These are phyloP conservation scores for Apophysomyces elegans DNA, from an alignment of 371 early-diverging fungal species.

Conservation along the genomic window DNA sequence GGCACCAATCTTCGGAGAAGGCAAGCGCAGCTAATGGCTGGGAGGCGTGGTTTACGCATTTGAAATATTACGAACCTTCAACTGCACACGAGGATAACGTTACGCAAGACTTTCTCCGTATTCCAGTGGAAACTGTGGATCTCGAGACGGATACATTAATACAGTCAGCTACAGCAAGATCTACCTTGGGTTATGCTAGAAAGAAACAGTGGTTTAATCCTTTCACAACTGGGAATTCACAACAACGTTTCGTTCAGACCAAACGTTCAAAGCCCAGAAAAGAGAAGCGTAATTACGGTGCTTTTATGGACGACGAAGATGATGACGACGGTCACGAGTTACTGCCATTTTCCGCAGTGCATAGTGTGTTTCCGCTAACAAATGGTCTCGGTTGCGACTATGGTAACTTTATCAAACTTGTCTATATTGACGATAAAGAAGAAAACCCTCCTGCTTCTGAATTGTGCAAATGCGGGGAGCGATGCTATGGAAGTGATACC, in stretches of 20 bases:
- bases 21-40: constrained; percentile 18
- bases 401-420: constrained; percentile 42
- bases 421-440: constrained; percentile 9
- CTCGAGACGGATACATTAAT: neutral
- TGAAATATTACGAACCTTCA: constrained; percentile 34
- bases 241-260: constrained; percentile 13
- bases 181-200: neutral
- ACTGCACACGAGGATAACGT: neutral
- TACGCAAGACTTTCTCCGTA: neutral
- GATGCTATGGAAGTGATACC: neutral
- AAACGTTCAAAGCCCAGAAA: neutral
- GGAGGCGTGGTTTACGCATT: constrained; percentile 47
- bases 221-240: neutral
- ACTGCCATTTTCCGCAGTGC: constrained; percentile 32
- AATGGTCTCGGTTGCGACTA: constrained; percentile 39
- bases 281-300: constrained; percentile 9
- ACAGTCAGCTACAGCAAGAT: constrained; percentile 4
- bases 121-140: constrained; percentile 24
- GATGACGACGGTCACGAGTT: constrained; percentile 30
- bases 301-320: constrained; percentile 11
- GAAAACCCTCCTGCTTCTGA: neutral
- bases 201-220: neutral
- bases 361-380: constrained; percentile 29
- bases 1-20: neutral
- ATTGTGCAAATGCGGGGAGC: neutral